Evolutionary conservation across 208 protist species (phyloP), one percentile per base, ranked within the genome.

Genomic region (Trypanosoma scelopori): DNA sequence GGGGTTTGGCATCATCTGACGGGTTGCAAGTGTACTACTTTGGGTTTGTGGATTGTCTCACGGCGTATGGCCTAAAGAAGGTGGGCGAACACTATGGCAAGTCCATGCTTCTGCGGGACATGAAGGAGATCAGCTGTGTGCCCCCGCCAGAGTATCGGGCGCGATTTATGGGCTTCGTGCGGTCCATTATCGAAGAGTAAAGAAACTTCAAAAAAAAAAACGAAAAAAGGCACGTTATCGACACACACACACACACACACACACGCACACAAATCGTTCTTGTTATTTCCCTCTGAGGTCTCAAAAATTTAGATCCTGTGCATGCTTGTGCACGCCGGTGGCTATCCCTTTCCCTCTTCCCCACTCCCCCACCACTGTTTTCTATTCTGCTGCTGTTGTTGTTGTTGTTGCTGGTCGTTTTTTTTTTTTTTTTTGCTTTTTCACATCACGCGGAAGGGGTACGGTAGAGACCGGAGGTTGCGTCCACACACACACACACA

Each of bases 1-100:
- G 68, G 32, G 74, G 74, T 52, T 4, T 80, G 9, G 27, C 46
- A 3, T 76, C 74, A 18, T n/a, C 32, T 46, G 59, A 70, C 30
- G 52, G 62, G 32, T 52, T 70, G 22, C 48, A 77, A 30, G 62
- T 80, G 35, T 72, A 72, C 45, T 80, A 57, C 43, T 64, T 80
- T 16, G 74, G 74, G 50, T 52, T 80, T 46, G 60, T 80, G 45
- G 74, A 80, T 52, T 60, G 66, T 30, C 65, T 80, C 35, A 77
- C 74, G 1, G 43, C 42, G 13, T 79, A 79, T 45, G 50, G 48
- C n/a, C 27, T 73, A 18, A 70, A 76, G 46, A 79, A 79, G 27
- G 55, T 70, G 1, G 59, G 59, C 12, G 73, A 79, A 32, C 73
- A 79, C 53, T 63, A 61, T 25, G 50, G 65, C 39, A 79, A 76